Conservation (phyloP, 202 grass and related monocot species). For the Setaria viridis region DNA sequence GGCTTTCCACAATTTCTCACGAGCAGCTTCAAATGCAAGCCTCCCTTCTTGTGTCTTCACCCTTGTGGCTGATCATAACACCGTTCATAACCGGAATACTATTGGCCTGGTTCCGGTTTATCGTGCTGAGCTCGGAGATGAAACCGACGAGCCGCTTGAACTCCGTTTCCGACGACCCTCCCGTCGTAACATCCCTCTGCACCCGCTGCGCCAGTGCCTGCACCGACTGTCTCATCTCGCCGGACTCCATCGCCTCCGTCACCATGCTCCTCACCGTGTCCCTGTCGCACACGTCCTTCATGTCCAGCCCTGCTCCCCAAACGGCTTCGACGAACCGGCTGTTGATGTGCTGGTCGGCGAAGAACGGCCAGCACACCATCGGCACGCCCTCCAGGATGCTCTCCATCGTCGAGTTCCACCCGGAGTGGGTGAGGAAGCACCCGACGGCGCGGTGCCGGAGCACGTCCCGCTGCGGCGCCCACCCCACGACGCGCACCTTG, state of each 20-base stretch:
- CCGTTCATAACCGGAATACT: no score
- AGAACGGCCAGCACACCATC: background rate
- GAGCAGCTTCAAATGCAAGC: no score
- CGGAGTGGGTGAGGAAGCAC: constrained; percentile 1
- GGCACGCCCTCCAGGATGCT: background rate
- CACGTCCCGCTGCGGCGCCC: background rate
- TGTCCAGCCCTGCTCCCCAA: background rate
- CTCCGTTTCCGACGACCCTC: background rate
- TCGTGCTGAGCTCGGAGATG: background rate
- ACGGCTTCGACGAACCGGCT: background rate
- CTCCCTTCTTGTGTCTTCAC: no score
- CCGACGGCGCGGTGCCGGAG: background rate
- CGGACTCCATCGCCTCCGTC: background rate
- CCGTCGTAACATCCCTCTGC: background rate
- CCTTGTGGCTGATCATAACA: no score
- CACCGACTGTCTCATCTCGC: background rate
- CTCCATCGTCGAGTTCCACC: background rate
- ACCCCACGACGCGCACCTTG: background rate
- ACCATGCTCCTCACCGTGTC: background rate
- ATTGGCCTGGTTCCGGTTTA: no score
- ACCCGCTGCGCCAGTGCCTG: background rate
- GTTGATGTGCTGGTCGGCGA: constrained; percentile 6
- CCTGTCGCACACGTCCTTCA: background rate
- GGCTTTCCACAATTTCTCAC: no score
- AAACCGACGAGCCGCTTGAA: background rate